Conservation (phyloP, 225 moss, liverwort and hornwort species). For the Sphagnum tenellum region DNA sequence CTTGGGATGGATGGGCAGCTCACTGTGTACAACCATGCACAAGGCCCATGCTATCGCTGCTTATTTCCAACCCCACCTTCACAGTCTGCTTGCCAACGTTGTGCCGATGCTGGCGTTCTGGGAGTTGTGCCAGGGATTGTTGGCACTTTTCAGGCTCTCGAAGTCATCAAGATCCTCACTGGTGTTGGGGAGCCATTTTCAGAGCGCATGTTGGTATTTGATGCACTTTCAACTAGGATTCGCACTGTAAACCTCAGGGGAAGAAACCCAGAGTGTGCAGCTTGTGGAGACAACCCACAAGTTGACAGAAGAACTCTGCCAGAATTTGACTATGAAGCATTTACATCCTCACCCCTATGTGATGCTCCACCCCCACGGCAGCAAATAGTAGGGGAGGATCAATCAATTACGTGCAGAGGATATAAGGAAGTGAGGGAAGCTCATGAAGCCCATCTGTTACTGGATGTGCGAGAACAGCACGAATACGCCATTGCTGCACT, state of each 20-base stretch:
- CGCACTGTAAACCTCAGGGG: slow-evolving; percentile 77
- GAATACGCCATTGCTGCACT: slow-evolving; percentile 65
- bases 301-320: slow-evolving; percentile 39
- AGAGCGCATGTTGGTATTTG: slow-evolving; percentile 71
- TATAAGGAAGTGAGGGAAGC: slow-evolving; percentile 29
- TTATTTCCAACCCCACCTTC: slow-evolving; percentile 82
- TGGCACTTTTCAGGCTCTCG: slow-evolving; percentile 77
- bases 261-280: slow-evolving; percentile 42
- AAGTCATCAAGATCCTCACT: slow-evolving; percentile 66
- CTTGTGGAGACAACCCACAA: slow-evolving; percentile 63
- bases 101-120: slow-evolving; percentile 91
- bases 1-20: slow-evolving; percentile 91
- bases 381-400: slow-evolving; percentile 37
- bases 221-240: slow-evolving; percentile 63
- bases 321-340: slow-evolving; percentile 59
- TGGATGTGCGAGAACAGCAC: slow-evolving; percentile 68
- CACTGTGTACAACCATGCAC: slow-evolving; percentile 38
- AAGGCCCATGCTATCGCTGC: slow-evolving; percentile 95
- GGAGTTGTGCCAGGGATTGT: slow-evolving; percentile 89
- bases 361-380: slow-evolving; percentile 59
- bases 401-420: slow-evolving; percentile 45
- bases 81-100: slow-evolving; percentile 61
- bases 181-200: slow-evolving; percentile 71
- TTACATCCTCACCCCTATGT: slow-evolving; percentile 65
- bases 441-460: slow-evolving; percentile 39